A percentile compares a stretch with the other conserved stretches of the same genome.
Conservation (phyloP, 345 rosid species). For the Zanthoxylum bungeanum region DNA sequence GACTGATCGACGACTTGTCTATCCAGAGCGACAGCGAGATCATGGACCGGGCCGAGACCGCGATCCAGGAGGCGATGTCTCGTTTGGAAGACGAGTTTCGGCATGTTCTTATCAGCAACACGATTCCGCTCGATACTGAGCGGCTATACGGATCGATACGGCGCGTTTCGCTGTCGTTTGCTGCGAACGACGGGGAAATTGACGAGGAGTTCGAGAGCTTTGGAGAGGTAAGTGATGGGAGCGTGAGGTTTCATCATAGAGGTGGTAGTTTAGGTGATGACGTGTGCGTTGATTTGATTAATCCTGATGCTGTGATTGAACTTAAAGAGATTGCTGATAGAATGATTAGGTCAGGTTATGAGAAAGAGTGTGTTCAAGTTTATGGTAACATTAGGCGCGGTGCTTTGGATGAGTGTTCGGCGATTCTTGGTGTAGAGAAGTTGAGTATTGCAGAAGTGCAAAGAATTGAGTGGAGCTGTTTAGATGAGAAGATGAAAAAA, state of each 20-base stretch:
- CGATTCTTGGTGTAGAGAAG: conserved; percentile 81
- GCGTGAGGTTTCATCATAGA: conserved; percentile 72
- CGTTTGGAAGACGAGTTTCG: conserved; percentile 90
- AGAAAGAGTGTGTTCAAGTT: conserved; percentile 91
- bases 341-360: conserved; percentile 89
- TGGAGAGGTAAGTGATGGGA: conserved; percentile 56
- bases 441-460: conserved; percentile 94
- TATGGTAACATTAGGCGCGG: conserved; percentile 77
- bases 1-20: conserved; percentile 48
- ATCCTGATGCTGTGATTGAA: conserved; percentile 51
- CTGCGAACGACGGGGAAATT: conserved; percentile 55
- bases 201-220: conserved; percentile 71
- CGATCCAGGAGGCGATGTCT: conserved; percentile 89
- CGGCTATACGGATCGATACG: conserved; percentile 80
- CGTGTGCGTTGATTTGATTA: conserved; percentile 74
- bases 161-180: conserved; percentile 61
- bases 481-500: conserved; percentile 99
- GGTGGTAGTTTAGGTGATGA: conserved; percentile 83
- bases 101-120: conserved; percentile 65
- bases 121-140: conserved; percentile 79
- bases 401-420: conserved; percentile 77
- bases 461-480: conserved; percentile 75
- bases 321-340: conserved; percentile 82
- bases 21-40: conserved; percentile 41
- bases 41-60: conserved; percentile 79